Percentiles rank a stretch among this genome's conserved stretches.
Conservation (phyloP, 371 early-diverging fungal genomes). For the Conidiobolus incongruus region DNA sequence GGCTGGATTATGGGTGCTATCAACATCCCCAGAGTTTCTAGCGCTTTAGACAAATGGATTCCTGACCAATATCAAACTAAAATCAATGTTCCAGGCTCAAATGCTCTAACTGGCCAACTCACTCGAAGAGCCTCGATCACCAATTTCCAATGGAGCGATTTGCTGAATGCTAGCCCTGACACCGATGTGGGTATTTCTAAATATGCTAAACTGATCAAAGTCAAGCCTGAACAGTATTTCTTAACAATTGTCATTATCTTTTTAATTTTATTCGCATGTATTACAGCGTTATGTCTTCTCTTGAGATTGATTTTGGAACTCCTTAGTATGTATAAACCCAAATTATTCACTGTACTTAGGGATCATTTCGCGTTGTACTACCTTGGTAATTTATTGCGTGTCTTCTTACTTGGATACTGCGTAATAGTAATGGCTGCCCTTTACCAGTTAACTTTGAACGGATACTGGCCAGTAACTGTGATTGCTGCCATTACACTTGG, state of each 20-base stretch:
- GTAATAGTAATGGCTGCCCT: slow-evolving; percentile 1
- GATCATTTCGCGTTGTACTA: slow-evolving; percentile 2
- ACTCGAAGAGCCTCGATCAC: background rate
- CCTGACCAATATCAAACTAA: no score
- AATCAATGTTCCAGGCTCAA: no score
- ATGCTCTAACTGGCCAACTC: background rate
- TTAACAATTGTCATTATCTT: background rate
- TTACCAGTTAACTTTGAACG: slow-evolving; percentile 9
- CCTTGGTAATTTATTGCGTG: slow-evolving; percentile 1
- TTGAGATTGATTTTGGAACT: slow-evolving; percentile 1
- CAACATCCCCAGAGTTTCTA: no score
- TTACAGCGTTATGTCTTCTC: background rate
- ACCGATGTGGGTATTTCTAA: background rate
- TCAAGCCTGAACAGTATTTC: slow-evolving; percentile 3
- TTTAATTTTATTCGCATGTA: background rate
- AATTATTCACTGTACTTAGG: background rate
- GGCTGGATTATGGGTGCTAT: background rate
- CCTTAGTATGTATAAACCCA: background rate
- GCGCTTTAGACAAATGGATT: no score
- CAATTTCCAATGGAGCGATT: background rate
- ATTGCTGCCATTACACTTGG: slow-evolving; percentile 8
- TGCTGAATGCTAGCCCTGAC: background rate
- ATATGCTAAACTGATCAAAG: background rate
- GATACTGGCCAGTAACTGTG: slow-evolving; percentile 9
- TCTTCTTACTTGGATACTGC: background rate